Conservation (phyloP, 73 alveolate species). For the Symbiodinium pilosum region DNA sequence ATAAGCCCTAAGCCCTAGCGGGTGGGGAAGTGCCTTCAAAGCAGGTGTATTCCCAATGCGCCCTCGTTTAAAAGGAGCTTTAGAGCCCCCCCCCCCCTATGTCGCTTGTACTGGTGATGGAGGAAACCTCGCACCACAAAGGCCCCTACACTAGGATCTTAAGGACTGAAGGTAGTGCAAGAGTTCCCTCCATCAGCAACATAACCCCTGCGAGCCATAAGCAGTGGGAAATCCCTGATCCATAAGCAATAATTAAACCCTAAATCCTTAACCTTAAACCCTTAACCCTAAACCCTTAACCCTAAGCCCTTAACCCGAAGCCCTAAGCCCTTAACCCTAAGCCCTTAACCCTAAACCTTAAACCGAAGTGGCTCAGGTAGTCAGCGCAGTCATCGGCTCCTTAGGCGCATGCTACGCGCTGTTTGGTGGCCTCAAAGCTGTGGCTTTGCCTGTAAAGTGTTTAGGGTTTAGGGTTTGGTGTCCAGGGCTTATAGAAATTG, state of each 20-base stretch:
- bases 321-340: neutral
- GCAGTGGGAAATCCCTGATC: neutral
- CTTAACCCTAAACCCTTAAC: too few relatives aligned
- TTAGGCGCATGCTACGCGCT: slow-evolving; percentile 85
- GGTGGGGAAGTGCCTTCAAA: too few relatives aligned
- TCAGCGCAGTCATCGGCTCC: slow-evolving; percentile 81
- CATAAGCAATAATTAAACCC: neutral
- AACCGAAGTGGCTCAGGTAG: neutral
- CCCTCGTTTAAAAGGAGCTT: too few relatives aligned
- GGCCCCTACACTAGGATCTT: too few relatives aligned
- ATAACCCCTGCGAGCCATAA: neutral
- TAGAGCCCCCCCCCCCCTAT: too few relatives aligned
- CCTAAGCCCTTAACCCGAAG: neutral
- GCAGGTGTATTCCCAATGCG: too few relatives aligned
- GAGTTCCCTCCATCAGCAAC: neutral
- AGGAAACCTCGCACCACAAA: too few relatives aligned
- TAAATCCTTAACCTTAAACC: too few relatives aligned
- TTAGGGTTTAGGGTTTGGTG: neutral
- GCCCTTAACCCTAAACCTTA: neutral
- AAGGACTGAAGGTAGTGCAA: neutral
- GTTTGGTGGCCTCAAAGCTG: slow-evolving; percentile 63
- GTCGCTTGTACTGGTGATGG: too few relatives aligned
- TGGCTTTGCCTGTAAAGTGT: neutral
- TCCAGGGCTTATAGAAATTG: neutral
- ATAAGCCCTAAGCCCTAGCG: too few relatives aligned